Percentiles rank a stretch among this genome's conserved stretches.
Conservation (phyloP, 768 basidiomycete genomes). For the Pleurotus citrinopileatus region DNA sequence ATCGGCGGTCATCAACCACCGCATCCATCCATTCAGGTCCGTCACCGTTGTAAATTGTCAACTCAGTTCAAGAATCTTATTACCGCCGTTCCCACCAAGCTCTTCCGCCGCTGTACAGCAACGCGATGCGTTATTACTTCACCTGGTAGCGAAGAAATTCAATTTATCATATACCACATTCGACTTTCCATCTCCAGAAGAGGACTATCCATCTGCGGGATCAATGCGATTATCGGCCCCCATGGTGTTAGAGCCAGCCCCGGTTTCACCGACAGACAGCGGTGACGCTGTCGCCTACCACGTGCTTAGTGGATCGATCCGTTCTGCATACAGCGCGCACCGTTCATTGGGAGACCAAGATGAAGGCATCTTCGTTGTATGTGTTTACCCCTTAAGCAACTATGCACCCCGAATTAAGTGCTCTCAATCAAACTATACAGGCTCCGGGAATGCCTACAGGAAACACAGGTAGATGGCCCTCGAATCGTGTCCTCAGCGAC, state of each 20-base stretch:
- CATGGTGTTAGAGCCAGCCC: conserved; percentile 62
- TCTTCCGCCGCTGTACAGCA: conserved; percentile 41
- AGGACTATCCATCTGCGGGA: conserved; percentile 35
- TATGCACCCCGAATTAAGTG: too few species aligned
- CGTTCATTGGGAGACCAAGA: conserved; percentile 21
- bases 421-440: too few species aligned
- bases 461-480: conserved; percentile 45
- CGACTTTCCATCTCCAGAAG: conserved; percentile 35
- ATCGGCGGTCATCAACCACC: conserved; percentile 69
- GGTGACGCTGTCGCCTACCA: conserved; percentile 43
- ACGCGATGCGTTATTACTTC: conserved; percentile 44
- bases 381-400: too few species aligned
- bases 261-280: conserved; percentile 45
- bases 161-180: conserved; percentile 63
- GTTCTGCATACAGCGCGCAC: conserved; percentile 53
- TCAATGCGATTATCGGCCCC: conserved; percentile 50
- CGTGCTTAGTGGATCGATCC: conserved; percentile 64
- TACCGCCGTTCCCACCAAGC: conserved; percentile 24
- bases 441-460: conserved; percentile 58
- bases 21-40: conserved; percentile 58
- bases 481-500: not conserved
- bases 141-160: conserved; percentile 43
- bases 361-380: not conserved
- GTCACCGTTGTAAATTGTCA: too few species aligned
- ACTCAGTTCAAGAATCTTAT: conserved; percentile 12